Evolutionary conservation across 73 alveolate genomes (phyloP), one percentile per base, ranked within the genome.

Genomic region (Paramecium octaurelia): DNA sequence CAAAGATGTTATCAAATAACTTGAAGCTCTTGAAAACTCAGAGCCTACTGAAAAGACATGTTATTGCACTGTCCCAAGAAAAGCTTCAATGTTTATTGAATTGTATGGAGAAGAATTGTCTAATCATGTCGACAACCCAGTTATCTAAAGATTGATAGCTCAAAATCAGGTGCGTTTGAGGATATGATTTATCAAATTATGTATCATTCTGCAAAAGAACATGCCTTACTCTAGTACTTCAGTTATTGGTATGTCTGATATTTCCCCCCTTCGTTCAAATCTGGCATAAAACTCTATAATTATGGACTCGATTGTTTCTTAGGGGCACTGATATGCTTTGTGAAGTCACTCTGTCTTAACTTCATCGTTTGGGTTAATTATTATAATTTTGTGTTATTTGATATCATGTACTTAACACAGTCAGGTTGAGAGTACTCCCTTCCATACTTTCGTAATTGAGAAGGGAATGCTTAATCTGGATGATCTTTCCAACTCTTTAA

Each of bases 171-270:
- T 80, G 31, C 46, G 77, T 31, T 27, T 80, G 75, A 80, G 91
- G 57, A 44, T 24, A 44, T 80, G 91, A 80, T 44, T 54, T 42
- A 48, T 42, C 57, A 80, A 43, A 80, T 44, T 44, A 80, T 80
- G 29, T 44, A 80, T 80, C 70, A 80, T 80, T 48, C 43, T 31
- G 57, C 91, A 46, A 80, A 80, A 40, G 91, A 80, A 31, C 50
- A 43, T 42, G 91, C 75, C 12, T 80, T 80, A 35, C 91, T 80
- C 91, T 80, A 80, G 57, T 80, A 80, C 21, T 80, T 80, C 50
- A 80, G 57, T 80, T 80, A 44, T 80, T 80, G 57, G 46, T 80
- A 80, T 24, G 91, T 80, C 44, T 44, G 57, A 18, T 80, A 80
- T 24, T 27, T 42, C 1, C 91, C 91, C 11, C 91, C 91, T 46